Base-by-base conservation (phyloP, 2,329 filamentous ascomycete genomes). In the Aureobasidium pullulans region DNA sequence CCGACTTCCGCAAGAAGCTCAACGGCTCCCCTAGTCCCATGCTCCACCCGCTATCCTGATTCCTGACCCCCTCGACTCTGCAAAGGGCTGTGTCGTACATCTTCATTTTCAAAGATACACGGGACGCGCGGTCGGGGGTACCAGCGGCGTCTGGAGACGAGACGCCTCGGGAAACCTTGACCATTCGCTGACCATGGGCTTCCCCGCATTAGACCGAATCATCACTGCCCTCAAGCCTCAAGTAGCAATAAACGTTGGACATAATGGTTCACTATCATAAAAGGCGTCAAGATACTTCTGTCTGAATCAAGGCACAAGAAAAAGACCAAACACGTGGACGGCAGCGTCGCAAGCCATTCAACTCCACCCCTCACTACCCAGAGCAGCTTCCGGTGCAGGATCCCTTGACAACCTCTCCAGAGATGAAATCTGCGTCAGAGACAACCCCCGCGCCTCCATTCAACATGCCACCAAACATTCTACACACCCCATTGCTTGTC, bases 381-480 rank as follows among this genome's bases (percentile, higher is more conserved):
- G 15, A 32, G 43, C 54, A 57, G 13, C 40, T 31, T n/a, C 54
- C 54, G 39, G 34, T 48, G 34, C 54, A 57, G 8, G 42, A 32
- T 4, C 54, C 54, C 13, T 57, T 48, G 42, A 47, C 43, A 16
- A 57, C 42, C 23, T 57, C 54, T 28, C 54, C 54, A 40, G 54
- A 57, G 9, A 48, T 43, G 6, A 37, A 57, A 11, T 48, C 54
- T 9, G 42, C 34, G 2, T 29, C 43, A 29, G 42, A 32, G 6
- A 57, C 32, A 9, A 46, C 43, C 4, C 43, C 54, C 31, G n/a
- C 34, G 32, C 54, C 54, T 16, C 54, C 54, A 39, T 39, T 48
- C 42, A 57, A 34, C 54, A 57, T 47, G 19, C 43, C 54, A 13
- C 54, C 54, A 48, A 57, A 57, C 54, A 48, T 47, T n/a, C 10